phyloP scores from a whole-genome alignment of 2,329 filamentous ascomycete species.

The Curvularia hawaiiensis region DNA sequence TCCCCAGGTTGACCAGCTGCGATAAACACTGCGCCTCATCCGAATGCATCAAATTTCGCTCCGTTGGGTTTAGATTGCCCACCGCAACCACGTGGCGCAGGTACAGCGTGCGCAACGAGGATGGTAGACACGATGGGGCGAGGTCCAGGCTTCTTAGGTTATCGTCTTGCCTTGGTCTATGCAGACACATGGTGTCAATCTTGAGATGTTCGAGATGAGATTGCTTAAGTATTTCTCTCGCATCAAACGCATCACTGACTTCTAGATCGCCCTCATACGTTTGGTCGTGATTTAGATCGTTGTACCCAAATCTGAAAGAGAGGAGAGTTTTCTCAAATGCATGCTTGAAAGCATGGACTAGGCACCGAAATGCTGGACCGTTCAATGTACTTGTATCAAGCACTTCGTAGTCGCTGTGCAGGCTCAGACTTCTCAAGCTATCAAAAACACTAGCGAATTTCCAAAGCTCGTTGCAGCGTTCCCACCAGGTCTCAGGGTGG shows the following conservation, averaged over 20 bases:
- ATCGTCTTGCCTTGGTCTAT: slow-evolving; percentile 1
- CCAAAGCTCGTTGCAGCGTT: slow-evolving; percentile 4
- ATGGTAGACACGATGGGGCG: slow-evolving; percentile 12
- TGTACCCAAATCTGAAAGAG: slow-evolving; percentile 9
- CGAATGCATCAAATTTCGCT: slow-evolving; percentile 16
- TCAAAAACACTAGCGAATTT: slow-evolving; percentile 8
- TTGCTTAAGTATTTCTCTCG: slow-evolving; percentile 6
- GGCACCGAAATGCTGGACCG: slow-evolving; percentile 6
- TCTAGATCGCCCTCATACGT: slow-evolving; percentile 1
- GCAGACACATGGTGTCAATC: slow-evolving; percentile 17
- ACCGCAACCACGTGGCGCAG: slow-evolving; percentile 10
- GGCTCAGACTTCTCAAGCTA: slow-evolving; percentile 1
- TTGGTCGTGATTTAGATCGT: not conserved
- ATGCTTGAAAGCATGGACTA: slow-evolving; percentile 12
- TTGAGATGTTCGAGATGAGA: slow-evolving; percentile 12
- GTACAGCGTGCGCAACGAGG: slow-evolving; percentile 14
- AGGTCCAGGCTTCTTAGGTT: slow-evolving; percentile 12
- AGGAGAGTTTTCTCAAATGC: slow-evolving; percentile 14
- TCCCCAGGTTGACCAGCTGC: slow-evolving; percentile 9
- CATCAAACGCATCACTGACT: slow-evolving; percentile 1
- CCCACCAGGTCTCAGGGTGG: slow-evolving; percentile 1
- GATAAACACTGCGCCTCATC: slow-evolving; percentile 18
- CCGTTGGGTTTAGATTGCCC: slow-evolving; percentile 6
- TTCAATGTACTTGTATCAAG: not conserved
- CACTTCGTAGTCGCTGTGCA: slow-evolving; percentile 5